Percentiles rank a stretch among this genome's conserved stretches.
phyloP scores from a whole-genome alignment of 768 basidiomycete species.

The Xerocomus potaroensis region DNA sequence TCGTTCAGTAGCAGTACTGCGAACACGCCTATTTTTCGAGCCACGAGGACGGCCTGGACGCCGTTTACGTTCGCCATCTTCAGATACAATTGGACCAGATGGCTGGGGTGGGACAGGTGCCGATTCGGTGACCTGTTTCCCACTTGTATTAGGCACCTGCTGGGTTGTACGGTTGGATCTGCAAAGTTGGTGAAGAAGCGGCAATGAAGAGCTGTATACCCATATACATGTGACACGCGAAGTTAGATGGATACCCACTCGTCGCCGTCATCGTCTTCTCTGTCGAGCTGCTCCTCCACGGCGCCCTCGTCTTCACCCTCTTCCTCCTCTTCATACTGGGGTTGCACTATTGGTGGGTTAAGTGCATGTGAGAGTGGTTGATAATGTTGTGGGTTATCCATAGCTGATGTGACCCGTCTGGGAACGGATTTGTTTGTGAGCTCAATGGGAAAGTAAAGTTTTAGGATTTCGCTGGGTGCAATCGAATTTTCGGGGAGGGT shows the following conservation, averaged over 20 bases:
- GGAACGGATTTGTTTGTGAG: conserved; percentile 24
- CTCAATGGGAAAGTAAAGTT: conserved; percentile 16
- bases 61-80: conserved; percentile 51
- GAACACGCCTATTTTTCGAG: conserved; percentile 65
- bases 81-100: conserved; percentile 18
- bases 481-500: conserved; percentile 28
- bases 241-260: conserved; percentile 22
- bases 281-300: conserved; percentile 62
- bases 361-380: conserved; percentile 79
- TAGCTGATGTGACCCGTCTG: conserved; percentile 13
- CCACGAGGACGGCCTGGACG: conserved; percentile 77
- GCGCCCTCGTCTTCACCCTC: conserved; percentile 75
- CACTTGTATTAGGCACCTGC: conserved; percentile 12
- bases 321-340: conserved; percentile 50
- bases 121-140: conserved; percentile 23
- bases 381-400: conserved; percentile 76
- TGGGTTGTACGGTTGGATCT: conserved; percentile 22
- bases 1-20: conserved; percentile 30
- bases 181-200: conserved; percentile 4
- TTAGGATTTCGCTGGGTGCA: conserved; percentile 30
- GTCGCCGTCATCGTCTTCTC: conserved; percentile 41
- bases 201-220: conserved; percentile 3
- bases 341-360: conserved; percentile 44
- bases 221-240: conserved; percentile 7
- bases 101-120: conserved; percentile 25